Base-by-base conservation (phyloP, 2,329 filamentous ascomycete genomes). In the Botrytis hyacinthi region DNA sequence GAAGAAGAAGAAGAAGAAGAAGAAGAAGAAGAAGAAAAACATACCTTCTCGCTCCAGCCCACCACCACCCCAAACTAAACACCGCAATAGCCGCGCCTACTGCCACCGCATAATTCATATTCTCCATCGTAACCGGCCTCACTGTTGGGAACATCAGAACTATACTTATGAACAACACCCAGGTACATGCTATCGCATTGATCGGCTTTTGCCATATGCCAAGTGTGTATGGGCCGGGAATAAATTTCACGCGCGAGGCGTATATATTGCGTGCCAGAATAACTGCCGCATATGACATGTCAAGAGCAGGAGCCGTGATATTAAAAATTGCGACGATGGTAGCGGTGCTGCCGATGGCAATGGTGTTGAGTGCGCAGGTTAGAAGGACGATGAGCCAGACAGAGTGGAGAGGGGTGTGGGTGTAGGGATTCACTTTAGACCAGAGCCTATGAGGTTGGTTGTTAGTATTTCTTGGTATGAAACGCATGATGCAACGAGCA, bases 381-480 rank as follows among this genome's bases (percentile, higher is more conserved):
- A 89, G 89, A 74, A 85, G 77, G 3, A 90, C 88, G 62, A 90
- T 87, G 67, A 90, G 86, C 89, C 89, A 91, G 72, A 91, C 89
- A 3, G 88, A 86, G 74, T 90, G 87, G 72, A 91, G 83, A 0
- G 89, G 89, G 0, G 89, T 91, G 22, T 86, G 83, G 0, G 89
- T 91, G 67, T 81, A 77, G 14, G 78, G 74, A 76, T 89, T 88
- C 70, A 90, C 83, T 75, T 84, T 85, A 61, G 85, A 84, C 81
- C 87, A 86, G 77, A 85, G 84, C 16, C 85, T 87, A 71, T 69
- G 4, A 10, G 71, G 66, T 32, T 16, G 18, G 12, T n/a, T 29
- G 26, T 71, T 65, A 71, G 32, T 32, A 42, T 22, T 57, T n/a
- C n/a, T 20, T 6, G 18, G 10, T 22, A 12, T 18, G 10, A 26